Base-by-base conservation (phyloP, 306 rosid genomes). In the Prinsepia uniflora region DNA sequence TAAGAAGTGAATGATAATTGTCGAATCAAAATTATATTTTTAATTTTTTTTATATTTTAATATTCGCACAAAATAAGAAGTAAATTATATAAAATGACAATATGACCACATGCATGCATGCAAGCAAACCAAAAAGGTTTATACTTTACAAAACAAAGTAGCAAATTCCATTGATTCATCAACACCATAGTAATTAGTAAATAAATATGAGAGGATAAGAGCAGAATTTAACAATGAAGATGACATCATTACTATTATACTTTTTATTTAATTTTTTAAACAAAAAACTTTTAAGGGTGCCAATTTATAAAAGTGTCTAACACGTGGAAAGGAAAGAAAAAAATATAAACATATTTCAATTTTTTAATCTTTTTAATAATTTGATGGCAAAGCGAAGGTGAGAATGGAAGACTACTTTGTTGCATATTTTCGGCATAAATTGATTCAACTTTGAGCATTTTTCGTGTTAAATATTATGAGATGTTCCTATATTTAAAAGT, bases 151-250 rank as follows among this genome's bases (percentile, higher is more conserved):
- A 61, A 63, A 61, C 18, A 68, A 62, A 62, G 70, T 15, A 62
- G 79, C 70, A 75, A 76, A 77, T 79, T 75, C 78, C 55, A 68
- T 67, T 77, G 78, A 85, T 78, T 87, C 84, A 78, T 69, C 78
- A 53, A 65, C 68, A 66, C 81, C 60, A 66, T 40, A 15, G 70
- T 47, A 63, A 54, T 17, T 11, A 65, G 77, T 70, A 68, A 80
- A 80, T 39, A 44, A 72, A 75, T 73, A 63, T 30, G 50, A 46
- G 55, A 81, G 75, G 76, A 82, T 82, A 78, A 52, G 5, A 14
- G 56, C 4, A 30, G 36, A 57, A 50, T 66, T 75, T 65, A 49
- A 20, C 30, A 42, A 75, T 60, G 75, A 70, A 81, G 46, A 83
- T 83, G 84, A 79, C 81, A 68, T 81, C 92, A 78, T 72, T 41